Percentiles rank a stretch among this genome's conserved stretches.
Conservation (phyloP, 2,329 filamentous ascomycete species). For the Sporothrix inflata region DNA sequence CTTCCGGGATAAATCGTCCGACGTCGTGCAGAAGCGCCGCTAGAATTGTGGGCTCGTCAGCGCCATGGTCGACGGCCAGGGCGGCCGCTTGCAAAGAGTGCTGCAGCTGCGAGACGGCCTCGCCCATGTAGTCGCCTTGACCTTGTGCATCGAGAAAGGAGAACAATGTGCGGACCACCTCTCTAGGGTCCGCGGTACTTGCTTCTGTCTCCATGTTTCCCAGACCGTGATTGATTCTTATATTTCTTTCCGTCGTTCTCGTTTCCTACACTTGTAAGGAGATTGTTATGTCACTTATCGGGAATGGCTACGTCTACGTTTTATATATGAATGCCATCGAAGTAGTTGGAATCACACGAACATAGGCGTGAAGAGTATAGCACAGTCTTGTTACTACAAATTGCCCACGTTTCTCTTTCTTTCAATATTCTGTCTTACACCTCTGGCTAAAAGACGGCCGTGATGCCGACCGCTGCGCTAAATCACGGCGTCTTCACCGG, state of each 20-base stretch:
- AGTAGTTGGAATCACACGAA: no score
- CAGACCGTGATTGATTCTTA: no score
- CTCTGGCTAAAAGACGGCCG: not conserved
- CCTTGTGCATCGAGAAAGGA: constrained; percentile 17
- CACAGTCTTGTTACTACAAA: no score
- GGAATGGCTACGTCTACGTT: no score
- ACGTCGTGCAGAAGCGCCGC: constrained; percentile 28
- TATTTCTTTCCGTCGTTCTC: no score
- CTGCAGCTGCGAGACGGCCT: constrained; percentile 25
- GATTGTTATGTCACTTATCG: no score
- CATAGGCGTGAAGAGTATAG: no score
- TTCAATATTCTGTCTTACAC: not conserved
- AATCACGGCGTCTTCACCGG: not conserved
- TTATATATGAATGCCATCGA: no score
- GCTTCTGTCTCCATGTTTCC: no score
- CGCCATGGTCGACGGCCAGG: constrained; percentile 6
- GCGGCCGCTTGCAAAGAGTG: constrained; percentile 22
- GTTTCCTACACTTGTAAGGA: no score
- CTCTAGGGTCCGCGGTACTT: no score
- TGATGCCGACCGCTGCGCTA: not conserved
- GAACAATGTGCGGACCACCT: constrained; percentile 17
- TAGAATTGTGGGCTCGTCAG: constrained; percentile 17
- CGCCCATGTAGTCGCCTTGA: constrained; percentile 25
- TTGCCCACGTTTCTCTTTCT: not conserved
- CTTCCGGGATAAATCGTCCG: constrained; percentile 22